These are phyloP conservation scores for Madurella mycetomatis DNA, from an alignment of 2,329 filamentous ascomycete species.

Conservation along the genomic window DNA sequence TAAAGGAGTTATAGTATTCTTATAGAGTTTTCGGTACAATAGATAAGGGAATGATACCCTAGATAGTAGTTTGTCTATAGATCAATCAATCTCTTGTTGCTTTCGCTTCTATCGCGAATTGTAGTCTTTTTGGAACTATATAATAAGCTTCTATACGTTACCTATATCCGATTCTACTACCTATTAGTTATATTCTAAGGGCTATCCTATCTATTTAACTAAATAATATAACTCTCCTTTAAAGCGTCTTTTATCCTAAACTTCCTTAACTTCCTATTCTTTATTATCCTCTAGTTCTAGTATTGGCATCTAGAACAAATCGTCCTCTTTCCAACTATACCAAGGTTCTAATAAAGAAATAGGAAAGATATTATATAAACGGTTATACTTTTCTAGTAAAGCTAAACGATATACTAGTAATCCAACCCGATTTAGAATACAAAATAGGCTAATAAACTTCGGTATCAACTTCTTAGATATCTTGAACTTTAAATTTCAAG, in stretches of 20 bases:
- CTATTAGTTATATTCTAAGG: not conserved
- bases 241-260: not conserved
- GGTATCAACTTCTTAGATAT: not conserved
- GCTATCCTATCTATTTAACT: not conserved
- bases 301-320: not conserved
- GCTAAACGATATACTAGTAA: not conserved
- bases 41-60: no score
- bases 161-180: not conserved
- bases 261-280: not conserved
- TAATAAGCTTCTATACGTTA: not conserved
- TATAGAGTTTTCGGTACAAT: no score
- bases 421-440: not conserved
- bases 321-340: not conserved
- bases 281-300: not conserved
- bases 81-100: no score
- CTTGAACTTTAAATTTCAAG: not conserved
- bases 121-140: no score
- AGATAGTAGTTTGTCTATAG: no score
- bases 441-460: slow-evolving; percentile 3
- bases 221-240: not conserved
- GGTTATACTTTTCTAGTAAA: not conserved
- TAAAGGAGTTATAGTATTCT: no score
- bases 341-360: not conserved
- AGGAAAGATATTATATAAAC: not conserved
- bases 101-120: no score